These are phyloP conservation scores for Aspergillus sp. DNA, from an alignment of 2,329 filamentous ascomycete genomes.

Conservation along the genomic window DNA sequence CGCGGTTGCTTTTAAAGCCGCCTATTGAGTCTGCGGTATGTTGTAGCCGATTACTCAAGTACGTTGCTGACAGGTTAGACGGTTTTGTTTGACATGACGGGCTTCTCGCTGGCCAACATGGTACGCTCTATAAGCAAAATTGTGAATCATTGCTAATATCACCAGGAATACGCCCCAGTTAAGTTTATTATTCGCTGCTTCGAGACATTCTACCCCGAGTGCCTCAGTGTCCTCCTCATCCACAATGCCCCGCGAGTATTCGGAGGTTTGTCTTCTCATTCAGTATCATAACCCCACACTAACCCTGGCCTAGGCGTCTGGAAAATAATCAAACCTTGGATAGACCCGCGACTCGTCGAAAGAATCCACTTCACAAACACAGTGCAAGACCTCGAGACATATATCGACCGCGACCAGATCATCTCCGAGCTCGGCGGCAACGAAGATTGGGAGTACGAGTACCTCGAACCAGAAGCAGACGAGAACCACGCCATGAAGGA, in stretches of 20 bases:
- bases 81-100: constrained; percentile 90
- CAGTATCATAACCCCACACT: neutral
- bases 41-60: neutral
- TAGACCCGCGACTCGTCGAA: constrained; percentile 87
- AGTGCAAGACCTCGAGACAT: constrained; percentile 70
- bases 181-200: constrained; percentile 99
- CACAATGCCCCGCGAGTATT: constrained; percentile 93
- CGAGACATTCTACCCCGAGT: constrained; percentile 94
- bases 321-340: constrained; percentile 90
- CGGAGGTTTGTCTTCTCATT: constrained; percentile 59
- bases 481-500: constrained; percentile 74
- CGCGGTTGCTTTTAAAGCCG: constrained; percentile 70
- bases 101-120: constrained; percentile 92
- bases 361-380: constrained; percentile 90
- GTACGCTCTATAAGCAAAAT: constrained; percentile 35
- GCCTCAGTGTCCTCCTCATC: constrained; percentile 78
- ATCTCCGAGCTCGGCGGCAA: constrained; percentile 77
- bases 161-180: constrained; percentile 79
- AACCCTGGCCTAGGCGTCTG: constrained; percentile 64
- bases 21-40: constrained; percentile 86
- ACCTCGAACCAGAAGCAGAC: constrained; percentile 69
- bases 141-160: constrained; percentile 17
- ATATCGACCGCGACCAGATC: constrained; percentile 67
- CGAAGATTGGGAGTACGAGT: constrained; percentile 79
- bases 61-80: constrained; percentile 53